Percentiles rank a stretch among this genome's conserved stretches.
phyloP scores from a whole-genome alignment of 495 filamentous ascomycete genomes.

The Evernia prunastri region DNA sequence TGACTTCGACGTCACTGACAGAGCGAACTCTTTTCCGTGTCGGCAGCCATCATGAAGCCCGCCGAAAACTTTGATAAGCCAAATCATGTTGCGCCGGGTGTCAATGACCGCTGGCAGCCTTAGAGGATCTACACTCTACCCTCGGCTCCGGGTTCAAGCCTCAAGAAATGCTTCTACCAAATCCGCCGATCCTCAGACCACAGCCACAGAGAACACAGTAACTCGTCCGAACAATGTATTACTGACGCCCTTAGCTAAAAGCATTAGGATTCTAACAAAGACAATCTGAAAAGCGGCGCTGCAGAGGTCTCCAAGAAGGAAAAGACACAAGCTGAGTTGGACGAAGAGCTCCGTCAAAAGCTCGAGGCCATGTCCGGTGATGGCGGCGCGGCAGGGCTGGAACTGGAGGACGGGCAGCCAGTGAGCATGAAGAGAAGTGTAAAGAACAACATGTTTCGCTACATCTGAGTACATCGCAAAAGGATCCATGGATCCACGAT shows the following conservation, averaged over 20 bases:
- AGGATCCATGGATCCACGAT: no score
- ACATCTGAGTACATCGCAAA: slow-evolving; percentile 40
- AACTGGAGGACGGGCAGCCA: slow-evolving; percentile 71
- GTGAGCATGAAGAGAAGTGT: slow-evolving; percentile 73
- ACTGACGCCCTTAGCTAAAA: not conserved
- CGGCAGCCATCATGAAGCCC: not conserved
- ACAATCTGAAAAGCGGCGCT: not conserved
- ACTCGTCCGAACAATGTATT: not conserved
- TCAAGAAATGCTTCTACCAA: slow-evolving; percentile 1
- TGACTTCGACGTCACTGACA: slow-evolving; percentile 12
- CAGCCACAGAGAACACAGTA: slow-evolving; percentile 6
- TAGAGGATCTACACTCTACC: not conserved
- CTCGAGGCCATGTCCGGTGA: slow-evolving; percentile 66
- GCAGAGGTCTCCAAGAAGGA: slow-evolving; percentile 18
- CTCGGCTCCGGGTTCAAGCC: not conserved
- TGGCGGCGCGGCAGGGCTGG: slow-evolving; percentile 70
- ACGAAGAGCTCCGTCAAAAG: slow-evolving; percentile 60
- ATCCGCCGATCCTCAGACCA: not conserved
- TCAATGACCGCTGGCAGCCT: not conserved
- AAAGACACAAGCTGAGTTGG: slow-evolving; percentile 54
- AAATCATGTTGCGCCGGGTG: not conserved
- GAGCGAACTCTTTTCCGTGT: not conserved
- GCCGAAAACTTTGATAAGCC: not conserved
- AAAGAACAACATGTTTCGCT: slow-evolving; percentile 71
- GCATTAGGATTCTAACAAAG: not conserved